Base-by-base conservation (phyloP, 2,329 filamentous ascomycete genomes). In the Clonostachys byssicola region DNA sequence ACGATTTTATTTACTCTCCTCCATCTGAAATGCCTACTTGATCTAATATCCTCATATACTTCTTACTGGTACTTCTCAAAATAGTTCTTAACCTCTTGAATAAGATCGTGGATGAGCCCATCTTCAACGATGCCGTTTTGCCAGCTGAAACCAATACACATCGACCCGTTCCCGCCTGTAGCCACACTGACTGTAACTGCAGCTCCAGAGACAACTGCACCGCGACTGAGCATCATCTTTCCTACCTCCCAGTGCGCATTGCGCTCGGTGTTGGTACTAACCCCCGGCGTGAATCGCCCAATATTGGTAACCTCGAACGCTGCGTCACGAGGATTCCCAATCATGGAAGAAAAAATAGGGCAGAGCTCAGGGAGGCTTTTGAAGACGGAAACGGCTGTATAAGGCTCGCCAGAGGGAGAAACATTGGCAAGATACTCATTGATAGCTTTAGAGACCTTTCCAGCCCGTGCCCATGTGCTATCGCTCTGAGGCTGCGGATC, bases 291-390 rank as follows among this genome's bases (percentile, higher is more conserved):
- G 42, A 69, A 60, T 3, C 65, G 55, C 0, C 73, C 74, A 5
- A 77, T 46, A 53, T 74, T 77, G 0, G 73, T 74, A 6, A 77
- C 47, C 51, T 77, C 73, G 18, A 68, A 72, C 9, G 61, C 66
- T n/a, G 56, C 53, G 2, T 54, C 56, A 3, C 74, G 58, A 5
- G 60, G 53, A 40, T 66, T 64, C 4, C 72, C 73, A 2, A 72
- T 17, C 44, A 66, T 64, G 0, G 60, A 58, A 4, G 54, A 45
- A 36, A 71, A 66, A 12, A 67, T 58, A 2, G 62, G 60, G 4
- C 63, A 62, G 38, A 67, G 64, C 44, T 74, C 54, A 12, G 60
- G 55, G 0, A 74, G 66, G 33, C 61, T 70, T 40, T 64, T 66
- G 9, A 76, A 56, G 7, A 74, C 57, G 5, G 63, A 66, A 16